These are phyloP conservation scores for Neoarthrinium moseri DNA, from an alignment of 2,329 filamentous ascomycete genomes.

Conservation along the genomic window DNA sequence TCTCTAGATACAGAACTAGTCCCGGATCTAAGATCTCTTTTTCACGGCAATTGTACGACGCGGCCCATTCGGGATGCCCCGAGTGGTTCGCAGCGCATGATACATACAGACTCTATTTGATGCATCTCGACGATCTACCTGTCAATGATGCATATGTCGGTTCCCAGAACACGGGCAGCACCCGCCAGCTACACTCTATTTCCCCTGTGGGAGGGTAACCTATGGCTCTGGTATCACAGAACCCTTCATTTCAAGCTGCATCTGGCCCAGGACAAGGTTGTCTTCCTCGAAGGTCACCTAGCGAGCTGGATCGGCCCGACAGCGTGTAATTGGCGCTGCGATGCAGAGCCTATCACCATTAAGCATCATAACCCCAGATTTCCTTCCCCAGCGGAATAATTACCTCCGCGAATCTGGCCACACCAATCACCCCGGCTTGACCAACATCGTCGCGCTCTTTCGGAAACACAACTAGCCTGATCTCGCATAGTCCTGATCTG, in stretches of 20 bases:
- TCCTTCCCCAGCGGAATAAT: conserved; percentile 4
- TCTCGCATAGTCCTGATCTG: background rate
- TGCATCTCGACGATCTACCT: no score
- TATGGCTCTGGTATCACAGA: background rate
- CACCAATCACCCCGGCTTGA: background rate
- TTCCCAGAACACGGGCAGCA: no score
- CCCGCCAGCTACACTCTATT: no score
- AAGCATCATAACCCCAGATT: conserved; percentile 6
- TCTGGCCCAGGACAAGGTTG: conserved; percentile 1
- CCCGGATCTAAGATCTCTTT: no score
- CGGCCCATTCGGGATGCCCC: no score
- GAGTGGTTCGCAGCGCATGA: no score
- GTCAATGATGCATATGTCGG: no score
- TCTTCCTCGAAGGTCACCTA: background rate
- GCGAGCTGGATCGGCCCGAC: conserved; percentile 3
- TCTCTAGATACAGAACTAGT: no score
- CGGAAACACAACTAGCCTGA: background rate
- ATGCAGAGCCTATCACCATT: background rate
- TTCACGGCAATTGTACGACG: no score
- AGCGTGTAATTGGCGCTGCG: background rate
- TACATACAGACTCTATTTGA: no score
- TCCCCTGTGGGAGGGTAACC: no score
- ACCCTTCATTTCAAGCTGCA: background rate
- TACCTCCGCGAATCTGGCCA: conserved; percentile 2
- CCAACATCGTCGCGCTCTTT: background rate